phyloP scores from a whole-genome alignment of 2,329 filamentous ascomycete genomes.

The Ploettnerulaceae sp. region DNA sequence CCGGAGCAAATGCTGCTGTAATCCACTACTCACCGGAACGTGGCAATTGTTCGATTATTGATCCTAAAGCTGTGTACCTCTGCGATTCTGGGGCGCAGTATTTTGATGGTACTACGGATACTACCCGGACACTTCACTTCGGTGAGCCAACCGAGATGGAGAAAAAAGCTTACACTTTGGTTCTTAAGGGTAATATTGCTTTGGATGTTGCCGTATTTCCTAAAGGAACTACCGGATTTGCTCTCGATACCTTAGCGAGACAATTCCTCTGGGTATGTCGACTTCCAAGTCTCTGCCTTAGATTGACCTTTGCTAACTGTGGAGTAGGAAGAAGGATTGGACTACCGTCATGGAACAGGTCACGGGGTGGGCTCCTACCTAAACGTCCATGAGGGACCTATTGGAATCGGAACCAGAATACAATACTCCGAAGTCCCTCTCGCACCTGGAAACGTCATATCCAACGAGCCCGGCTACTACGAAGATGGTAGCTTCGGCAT shows the following conservation, averaged over 20 bases:
- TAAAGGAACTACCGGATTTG: constrained; percentile 91
- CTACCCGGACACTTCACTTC: constrained; percentile 90
- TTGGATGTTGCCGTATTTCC: constrained; percentile 85
- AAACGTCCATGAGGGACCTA: constrained; percentile 96
- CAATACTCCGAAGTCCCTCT: constrained; percentile 89
- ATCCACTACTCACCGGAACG: constrained; percentile 93
- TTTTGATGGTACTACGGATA: constrained; percentile 91
- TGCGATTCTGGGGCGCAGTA: constrained; percentile 98
- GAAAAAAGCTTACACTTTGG: constrained; percentile 85
- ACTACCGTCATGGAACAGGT: constrained; percentile 94
- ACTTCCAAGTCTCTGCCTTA: not conserved
- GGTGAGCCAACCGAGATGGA: constrained; percentile 78
- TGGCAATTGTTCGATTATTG: constrained; percentile 75
- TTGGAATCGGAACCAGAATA: constrained; percentile 88
- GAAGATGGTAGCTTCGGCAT: constrained; percentile 94
- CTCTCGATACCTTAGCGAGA: constrained; percentile 80
- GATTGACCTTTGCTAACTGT: constrained; percentile 10
- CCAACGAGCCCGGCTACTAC: constrained; percentile 95
- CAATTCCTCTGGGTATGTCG: constrained; percentile 78
- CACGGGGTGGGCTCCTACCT: constrained; percentile 93
- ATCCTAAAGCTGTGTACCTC: constrained; percentile 81
- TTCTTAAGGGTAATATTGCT: constrained; percentile 89
- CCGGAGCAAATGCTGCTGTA: constrained; percentile 75
- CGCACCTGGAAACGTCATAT: constrained; percentile 88
- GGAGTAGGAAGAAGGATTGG: constrained; percentile 65